Conservation (phyloP, 306 rosid genomes). For the Quercus suber region DNA sequence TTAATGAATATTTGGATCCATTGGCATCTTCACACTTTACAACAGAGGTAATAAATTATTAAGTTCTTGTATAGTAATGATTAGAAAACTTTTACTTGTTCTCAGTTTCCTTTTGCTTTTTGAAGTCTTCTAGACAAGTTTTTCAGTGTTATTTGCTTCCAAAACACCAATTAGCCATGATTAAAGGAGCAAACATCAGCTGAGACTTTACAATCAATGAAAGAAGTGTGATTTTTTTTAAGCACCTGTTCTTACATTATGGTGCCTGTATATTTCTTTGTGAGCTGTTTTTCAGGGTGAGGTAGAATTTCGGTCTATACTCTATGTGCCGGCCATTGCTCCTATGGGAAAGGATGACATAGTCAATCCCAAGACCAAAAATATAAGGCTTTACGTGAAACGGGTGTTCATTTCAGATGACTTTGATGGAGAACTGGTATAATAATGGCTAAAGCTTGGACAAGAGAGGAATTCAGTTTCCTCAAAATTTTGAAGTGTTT, state of each 20-base stretch:
- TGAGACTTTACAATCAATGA: neutral
- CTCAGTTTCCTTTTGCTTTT: neutral
- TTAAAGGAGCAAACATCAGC: neutral
- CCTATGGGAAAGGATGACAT: constrained; percentile 84
- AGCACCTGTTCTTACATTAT: neutral
- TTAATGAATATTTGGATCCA: constrained; percentile 89
- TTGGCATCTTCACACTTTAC: constrained; percentile 93
- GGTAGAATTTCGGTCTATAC: constrained; percentile 93
- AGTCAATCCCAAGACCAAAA: constrained; percentile 86
- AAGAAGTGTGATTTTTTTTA: constrained; percentile 5
- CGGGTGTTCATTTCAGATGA: constrained; percentile 97
- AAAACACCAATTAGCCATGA: neutral
- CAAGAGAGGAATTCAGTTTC: neutral
- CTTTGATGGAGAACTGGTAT: constrained; percentile 98
- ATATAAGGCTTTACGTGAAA: constrained; percentile 89
- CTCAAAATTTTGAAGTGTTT: constrained; percentile 1
- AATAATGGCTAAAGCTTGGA: neutral
- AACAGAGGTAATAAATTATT: constrained; percentile 64
- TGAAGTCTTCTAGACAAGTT: neutral
- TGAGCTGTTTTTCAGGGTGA: constrained; percentile 69
- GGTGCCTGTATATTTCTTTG: constrained; percentile 5
- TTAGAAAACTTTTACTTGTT: neutral
- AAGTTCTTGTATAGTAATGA: neutral
- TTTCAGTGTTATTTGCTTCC: neutral
- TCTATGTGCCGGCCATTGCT: constrained; percentile 80